These are phyloP conservation scores for Funneliformis mosseae DNA, from an alignment of 192 early-diverging fungal genomes.

Conservation along the genomic window DNA sequence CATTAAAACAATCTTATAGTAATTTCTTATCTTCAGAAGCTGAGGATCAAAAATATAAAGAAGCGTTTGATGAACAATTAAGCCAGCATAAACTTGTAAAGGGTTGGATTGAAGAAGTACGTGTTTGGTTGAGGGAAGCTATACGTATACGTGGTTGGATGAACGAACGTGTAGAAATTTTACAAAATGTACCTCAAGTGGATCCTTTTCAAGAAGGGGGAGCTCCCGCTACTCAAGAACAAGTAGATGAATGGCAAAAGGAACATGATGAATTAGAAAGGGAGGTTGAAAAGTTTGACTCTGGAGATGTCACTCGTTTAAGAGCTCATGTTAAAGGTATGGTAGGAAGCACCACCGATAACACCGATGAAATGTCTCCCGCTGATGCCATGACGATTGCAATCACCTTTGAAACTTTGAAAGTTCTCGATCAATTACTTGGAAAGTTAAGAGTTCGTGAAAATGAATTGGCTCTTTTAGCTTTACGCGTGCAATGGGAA, in stretches of 20 bases:
- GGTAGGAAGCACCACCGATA: conserved; percentile 33
- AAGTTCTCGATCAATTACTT: conserved; percentile 43
- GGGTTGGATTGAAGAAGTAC: conserved; percentile 34
- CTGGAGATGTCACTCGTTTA: conserved; percentile 47
- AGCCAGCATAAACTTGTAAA: background rate
- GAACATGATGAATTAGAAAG: conserved; percentile 40
- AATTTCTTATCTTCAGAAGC: background rate
- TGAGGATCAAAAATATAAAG: conserved; percentile 16
- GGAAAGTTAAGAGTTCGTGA: conserved; percentile 35
- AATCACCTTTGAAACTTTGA: conserved; percentile 48
- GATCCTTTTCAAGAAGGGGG: conserved; percentile 36
- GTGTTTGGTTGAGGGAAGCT: conserved; percentile 52
- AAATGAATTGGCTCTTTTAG: conserved; percentile 41
- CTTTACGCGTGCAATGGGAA: conserved; percentile 45
- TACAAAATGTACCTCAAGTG: conserved; percentile 31
- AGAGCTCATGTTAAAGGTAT: conserved; percentile 48
- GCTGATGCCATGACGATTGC: conserved; percentile 53
- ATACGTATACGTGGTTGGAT: conserved; percentile 48
- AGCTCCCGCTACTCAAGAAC: conserved; percentile 25
- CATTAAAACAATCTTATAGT: background rate
- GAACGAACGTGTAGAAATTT: conserved; percentile 36
- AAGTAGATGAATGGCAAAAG: conserved; percentile 38
- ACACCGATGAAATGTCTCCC: conserved; percentile 39
- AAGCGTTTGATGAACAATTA: background rate
- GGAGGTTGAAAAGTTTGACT: conserved; percentile 45